These are phyloP conservation scores for Termitomyces sp. DNA, from an alignment of 1,284 basidiomycete genomes.

Conservation along the genomic window DNA sequence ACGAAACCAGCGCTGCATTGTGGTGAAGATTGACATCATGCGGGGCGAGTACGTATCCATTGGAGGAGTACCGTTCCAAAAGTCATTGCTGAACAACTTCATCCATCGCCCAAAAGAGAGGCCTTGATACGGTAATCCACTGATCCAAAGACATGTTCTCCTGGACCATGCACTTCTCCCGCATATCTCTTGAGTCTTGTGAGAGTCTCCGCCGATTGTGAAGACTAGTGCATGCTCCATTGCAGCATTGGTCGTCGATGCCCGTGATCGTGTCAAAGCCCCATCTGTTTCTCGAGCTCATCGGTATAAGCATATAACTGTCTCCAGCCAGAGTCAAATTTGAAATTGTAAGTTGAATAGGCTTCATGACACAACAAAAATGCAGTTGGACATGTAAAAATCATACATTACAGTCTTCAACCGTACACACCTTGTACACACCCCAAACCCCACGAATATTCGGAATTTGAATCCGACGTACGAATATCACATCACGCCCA, in stretches of 20 bases:
- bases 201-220: neutral
- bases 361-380: neutral
- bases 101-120: too few relatives aligned
- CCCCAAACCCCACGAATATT: too few relatives aligned
- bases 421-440: neutral
- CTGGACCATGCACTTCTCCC: too few relatives aligned
- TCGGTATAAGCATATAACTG: neutral
- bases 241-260: neutral
- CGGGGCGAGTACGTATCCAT: too few relatives aligned
- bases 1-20: too few relatives aligned
- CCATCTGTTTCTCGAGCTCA: neutral
- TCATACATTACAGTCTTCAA: neutral
- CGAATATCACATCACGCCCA: slow-evolving; percentile 64
- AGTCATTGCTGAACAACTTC: too few relatives aligned
- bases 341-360: neutral
- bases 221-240: neutral
- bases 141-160: too few relatives aligned
- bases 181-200: too few relatives aligned
- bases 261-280: neutral
- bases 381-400: neutral
- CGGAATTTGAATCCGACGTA: neutral
- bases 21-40: too few relatives aligned
- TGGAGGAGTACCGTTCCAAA: too few relatives aligned
- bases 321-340: neutral
- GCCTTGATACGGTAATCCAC: too few relatives aligned